phyloP scores from a whole-genome alignment of 805 yeast species.

The Saturnispora zaruensis region DNA sequence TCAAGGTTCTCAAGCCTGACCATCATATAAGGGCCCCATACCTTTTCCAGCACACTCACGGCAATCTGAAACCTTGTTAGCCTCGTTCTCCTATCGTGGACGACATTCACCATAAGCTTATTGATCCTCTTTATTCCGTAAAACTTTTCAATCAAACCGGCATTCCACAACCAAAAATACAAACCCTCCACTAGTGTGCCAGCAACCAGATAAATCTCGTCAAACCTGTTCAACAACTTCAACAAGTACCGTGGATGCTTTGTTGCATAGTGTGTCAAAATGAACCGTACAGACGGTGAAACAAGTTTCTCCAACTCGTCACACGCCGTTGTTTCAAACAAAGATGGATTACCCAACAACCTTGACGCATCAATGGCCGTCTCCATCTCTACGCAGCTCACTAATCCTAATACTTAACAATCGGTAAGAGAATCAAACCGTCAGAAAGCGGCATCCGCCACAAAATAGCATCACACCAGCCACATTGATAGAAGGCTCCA shows the following conservation, averaged over 20 bases:
- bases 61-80: conserved; percentile 45
- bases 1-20: conserved; percentile 60
- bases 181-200: conserved; percentile 63
- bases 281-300: conserved; percentile 74
- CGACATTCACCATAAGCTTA: conserved; percentile 12
- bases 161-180: conserved; percentile 65
- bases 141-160: conserved; percentile 84
- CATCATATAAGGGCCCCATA: conserved; percentile 58
- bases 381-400: not conserved
- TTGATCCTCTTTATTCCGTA: conserved; percentile 71
- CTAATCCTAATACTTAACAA: not conserved
- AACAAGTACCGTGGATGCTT: conserved; percentile 65
- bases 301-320: conserved; percentile 67
- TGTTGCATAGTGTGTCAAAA: conserved; percentile 73
- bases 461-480: not conserved
- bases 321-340: conserved; percentile 81
- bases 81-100: conserved; percentile 25
- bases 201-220: conserved; percentile 58
- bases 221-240: conserved; percentile 56
- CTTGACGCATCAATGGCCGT: conserved; percentile 71
- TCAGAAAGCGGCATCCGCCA: not conserved
- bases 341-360: conserved; percentile 67
- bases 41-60: conserved; percentile 48
- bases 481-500: not conserved
- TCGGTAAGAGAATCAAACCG: not conserved